Evolutionary conservation across 345 rosid species (phyloP).

Genomic region (Lagerstroemia speciosa): DNA sequence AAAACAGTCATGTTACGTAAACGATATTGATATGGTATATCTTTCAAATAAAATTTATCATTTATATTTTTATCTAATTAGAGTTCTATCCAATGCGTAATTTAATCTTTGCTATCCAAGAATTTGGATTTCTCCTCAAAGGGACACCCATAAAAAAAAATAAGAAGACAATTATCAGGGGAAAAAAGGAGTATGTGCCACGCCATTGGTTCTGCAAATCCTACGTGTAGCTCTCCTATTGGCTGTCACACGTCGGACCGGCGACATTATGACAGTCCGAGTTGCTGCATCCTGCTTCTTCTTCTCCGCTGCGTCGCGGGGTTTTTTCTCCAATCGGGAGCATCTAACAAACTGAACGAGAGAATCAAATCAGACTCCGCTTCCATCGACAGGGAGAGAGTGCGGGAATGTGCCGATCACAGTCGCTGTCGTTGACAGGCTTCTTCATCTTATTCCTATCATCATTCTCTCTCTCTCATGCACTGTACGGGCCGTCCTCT

Average conservation of each 20-base stretch:
- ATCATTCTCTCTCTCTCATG: conserved; percentile 26
- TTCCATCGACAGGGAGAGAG: conserved; percentile 19
- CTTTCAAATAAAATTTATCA: no score
- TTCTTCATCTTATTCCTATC: conserved; percentile 18
- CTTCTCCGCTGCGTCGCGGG: conserved; percentile 6
- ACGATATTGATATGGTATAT: no score
- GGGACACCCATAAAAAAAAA: no score
- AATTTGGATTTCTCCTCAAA: no score
- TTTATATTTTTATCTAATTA: no score
- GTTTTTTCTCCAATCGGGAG: conserved; percentile 6
- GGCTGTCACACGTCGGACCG: conserved; percentile 43
- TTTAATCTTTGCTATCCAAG: no score
- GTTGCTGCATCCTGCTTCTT: conserved; percentile 2
- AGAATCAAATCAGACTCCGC: conserved; percentile 11
- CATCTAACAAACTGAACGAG: neutral
- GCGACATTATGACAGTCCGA: neutral
- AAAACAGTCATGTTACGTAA: no score
- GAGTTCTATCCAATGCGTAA: no score
- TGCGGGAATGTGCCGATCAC: conserved; percentile 28
- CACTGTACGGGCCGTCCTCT: conserved; percentile 78
- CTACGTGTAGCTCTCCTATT: conserved; percentile 48
- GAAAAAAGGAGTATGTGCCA: no score
- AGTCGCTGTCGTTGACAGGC: conserved; percentile 19
- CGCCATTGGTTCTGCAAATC: neutral
- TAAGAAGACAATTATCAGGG: no score